Evolutionary conservation across 352 stramenopile genomes (phyloP).

Genomic region (Paralagenidium karlingii): DNA sequence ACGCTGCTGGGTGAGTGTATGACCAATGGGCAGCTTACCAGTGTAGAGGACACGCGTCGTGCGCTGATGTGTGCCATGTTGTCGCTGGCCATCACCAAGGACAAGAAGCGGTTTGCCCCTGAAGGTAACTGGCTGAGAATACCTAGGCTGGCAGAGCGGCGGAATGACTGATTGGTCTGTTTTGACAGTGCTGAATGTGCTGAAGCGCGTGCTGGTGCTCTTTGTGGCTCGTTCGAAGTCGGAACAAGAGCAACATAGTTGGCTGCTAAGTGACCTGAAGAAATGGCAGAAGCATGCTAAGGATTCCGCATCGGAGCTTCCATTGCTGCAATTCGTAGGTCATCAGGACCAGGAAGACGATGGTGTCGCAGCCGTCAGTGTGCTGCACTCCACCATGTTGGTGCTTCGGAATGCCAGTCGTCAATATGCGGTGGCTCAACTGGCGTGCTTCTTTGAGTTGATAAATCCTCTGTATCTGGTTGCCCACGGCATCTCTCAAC

Average conservation of each 20-base stretch:
- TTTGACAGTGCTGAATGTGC: slow-evolving; percentile 27
- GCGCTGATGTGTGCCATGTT: slow-evolving; percentile 70
- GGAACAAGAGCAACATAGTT: slow-evolving; percentile 17
- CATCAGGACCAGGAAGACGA: too few species aligned
- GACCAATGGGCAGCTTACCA: slow-evolving; percentile 52
- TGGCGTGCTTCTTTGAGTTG: slow-evolving; percentile 65
- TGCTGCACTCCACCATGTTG: slow-evolving; percentile 29
- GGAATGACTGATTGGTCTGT: slow-evolving; percentile 6
- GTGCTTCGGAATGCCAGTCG: slow-evolving; percentile 8
- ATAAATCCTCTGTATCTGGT: slow-evolving; percentile 60
- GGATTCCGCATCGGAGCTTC: slow-evolving; percentile 10
- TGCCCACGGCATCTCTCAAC: slow-evolving; percentile 41
- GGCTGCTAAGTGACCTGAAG: slow-evolving; percentile 32
- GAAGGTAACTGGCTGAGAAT: slow-evolving; percentile 40
- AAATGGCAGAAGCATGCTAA: slow-evolving; percentile 13
- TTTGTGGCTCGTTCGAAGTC: slow-evolving; percentile 16
- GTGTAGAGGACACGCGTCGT: slow-evolving; percentile 61
- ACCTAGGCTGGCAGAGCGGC: slow-evolving; percentile 22
- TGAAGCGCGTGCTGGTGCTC: slow-evolving; percentile 35
- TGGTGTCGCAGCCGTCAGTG: slow-evolving; percentile 27
- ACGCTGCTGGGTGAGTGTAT: slow-evolving; percentile 87
- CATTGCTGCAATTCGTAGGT: slow-evolving; percentile 22
- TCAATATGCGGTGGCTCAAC: slow-evolving; percentile 38
- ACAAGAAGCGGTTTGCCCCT: slow-evolving; percentile 86
- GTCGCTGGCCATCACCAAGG: slow-evolving; percentile 51